These are phyloP conservation scores for Blastocystis sp. DNA, from an alignment of 352 stramenopile genomes.

Conservation along the genomic window DNA sequence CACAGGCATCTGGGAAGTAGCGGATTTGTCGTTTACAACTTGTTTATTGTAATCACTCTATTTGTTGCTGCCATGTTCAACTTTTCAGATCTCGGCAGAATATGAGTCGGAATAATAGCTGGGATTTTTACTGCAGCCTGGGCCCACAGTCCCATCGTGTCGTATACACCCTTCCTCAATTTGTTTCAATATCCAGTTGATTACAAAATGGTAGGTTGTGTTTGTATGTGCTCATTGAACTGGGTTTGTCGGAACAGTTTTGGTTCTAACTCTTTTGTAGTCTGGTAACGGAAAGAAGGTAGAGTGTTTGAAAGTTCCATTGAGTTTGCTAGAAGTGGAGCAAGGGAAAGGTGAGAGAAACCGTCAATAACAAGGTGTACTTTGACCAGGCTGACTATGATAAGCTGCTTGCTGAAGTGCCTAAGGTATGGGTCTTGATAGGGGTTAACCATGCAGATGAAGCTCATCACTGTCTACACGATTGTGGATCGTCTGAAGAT, in stretches of 20 bases:
- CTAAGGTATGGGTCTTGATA: background rate
- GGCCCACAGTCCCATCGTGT: background rate
- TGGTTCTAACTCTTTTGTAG: constrained; percentile 27
- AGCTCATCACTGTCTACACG: constrained; percentile 59
- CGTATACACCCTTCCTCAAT: background rate
- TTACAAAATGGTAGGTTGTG: constrained; percentile 57
- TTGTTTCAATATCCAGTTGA: constrained; percentile 52
- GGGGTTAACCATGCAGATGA: background rate
- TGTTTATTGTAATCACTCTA: background rate
- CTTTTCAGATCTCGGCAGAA: background rate
- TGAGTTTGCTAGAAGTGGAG: constrained; percentile 53
- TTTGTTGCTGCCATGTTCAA: background rate
- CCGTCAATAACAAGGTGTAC: constrained; percentile 60
- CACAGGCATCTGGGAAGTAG: background rate
- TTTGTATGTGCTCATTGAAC: background rate
- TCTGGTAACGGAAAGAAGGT: constrained; percentile 61
- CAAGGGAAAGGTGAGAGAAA: constrained; percentile 61
- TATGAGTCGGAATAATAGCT: background rate
- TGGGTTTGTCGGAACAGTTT: background rate
- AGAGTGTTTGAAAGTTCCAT: background rate
- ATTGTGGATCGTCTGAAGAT: constrained; percentile 62
- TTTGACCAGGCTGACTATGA: constrained; percentile 57
- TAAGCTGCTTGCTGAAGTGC: constrained; percentile 52
- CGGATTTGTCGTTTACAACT: background rate
- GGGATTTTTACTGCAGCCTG: background rate